phyloP scores from a whole-genome alignment of 2,329 filamentous ascomycete genomes.

The Ambrosiella cleistominuta region DNA sequence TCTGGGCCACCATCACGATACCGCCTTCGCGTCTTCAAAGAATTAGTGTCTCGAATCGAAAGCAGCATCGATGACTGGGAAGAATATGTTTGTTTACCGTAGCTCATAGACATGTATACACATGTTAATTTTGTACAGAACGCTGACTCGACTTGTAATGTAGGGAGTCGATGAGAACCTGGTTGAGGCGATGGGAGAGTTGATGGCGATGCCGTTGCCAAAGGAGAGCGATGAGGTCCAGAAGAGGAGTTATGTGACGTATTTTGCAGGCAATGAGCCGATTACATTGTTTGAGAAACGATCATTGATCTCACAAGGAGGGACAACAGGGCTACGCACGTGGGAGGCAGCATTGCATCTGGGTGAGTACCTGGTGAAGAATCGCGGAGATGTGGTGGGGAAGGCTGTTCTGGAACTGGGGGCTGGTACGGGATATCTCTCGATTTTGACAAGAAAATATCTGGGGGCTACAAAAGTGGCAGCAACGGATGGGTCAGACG shows the following conservation, averaged over 20 bases:
- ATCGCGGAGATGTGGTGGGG: conserved; percentile 27
- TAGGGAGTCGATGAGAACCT: conserved; percentile 75
- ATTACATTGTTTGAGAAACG: conserved; percentile 54
- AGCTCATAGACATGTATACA: neutral
- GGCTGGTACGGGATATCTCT: conserved; percentile 59
- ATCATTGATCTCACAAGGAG: conserved; percentile 48
- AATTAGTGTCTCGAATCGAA: conserved; percentile 53
- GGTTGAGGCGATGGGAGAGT: conserved; percentile 46
- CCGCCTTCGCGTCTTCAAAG: conserved; percentile 54
- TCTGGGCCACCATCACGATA: conserved; percentile 46
- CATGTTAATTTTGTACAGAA: neutral
- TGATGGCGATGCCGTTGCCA: conserved; percentile 47
- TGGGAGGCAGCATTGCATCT: conserved; percentile 69
- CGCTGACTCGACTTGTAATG: conserved; percentile 4
- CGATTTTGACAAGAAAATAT: conserved; percentile 54
- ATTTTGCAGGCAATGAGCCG: conserved; percentile 29
- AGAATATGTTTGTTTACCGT: conserved; percentile 52
- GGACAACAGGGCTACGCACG: conserved; percentile 60
- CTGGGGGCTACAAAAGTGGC: conserved; percentile 42
- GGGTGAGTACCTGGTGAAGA: conserved; percentile 45
- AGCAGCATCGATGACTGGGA: conserved; percentile 63
- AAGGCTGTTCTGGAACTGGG: conserved; percentile 55
- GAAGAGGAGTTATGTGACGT: conserved; percentile 58
- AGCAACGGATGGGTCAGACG: conserved; percentile 57
- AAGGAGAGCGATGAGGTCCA: conserved; percentile 49